Percentiles rank a stretch among this genome's conserved stretches.
Evolutionary conservation across 352 stramenopile genomes (phyloP).

Genomic region (Halophytophthora polymorphica): DNA sequence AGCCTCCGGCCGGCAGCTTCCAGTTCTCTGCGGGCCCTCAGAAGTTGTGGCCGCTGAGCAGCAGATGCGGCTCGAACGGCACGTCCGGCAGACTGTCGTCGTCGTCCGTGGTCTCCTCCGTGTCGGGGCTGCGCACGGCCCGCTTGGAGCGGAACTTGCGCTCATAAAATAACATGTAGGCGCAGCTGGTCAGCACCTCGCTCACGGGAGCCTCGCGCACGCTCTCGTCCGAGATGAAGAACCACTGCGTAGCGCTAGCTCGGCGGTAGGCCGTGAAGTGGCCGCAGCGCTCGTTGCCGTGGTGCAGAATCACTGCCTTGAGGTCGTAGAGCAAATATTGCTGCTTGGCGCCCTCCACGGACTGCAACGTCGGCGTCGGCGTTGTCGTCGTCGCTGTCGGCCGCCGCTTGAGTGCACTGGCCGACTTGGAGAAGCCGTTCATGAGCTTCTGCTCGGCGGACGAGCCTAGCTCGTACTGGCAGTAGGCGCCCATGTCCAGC

Average conservation of each 20-base stretch:
- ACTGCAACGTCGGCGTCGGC: slow-evolving; percentile 1
- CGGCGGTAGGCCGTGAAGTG: slow-evolving; percentile 87
- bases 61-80: slow-evolving; percentile 41
- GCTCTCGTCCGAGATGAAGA: slow-evolving; percentile 82
- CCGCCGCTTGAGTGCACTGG: slow-evolving; percentile 11
- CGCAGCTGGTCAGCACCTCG: slow-evolving; percentile 73
- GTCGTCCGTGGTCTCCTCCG: slow-evolving; percentile 30
- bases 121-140: slow-evolving; percentile 30
- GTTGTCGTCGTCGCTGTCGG: slow-evolving; percentile 2
- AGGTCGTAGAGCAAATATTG: slow-evolving; percentile 68
- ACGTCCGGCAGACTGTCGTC: slow-evolving; percentile 50
- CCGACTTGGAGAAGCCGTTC: slow-evolving; percentile 13
- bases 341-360: slow-evolving; percentile 20
- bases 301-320: slow-evolving; percentile 79
- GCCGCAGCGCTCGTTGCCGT: slow-evolving; percentile 80
- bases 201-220: slow-evolving; percentile 52
- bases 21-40: slow-evolving; percentile 8
- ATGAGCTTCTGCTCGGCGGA: slow-evolving; percentile 26
- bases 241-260: slow-evolving; percentile 57
- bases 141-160: slow-evolving; percentile 53
- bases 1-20: background rate
- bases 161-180: slow-evolving; percentile 92
- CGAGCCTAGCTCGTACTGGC: slow-evolving; percentile 51
- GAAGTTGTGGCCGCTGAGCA: slow-evolving; percentile 22
- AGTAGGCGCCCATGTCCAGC: slow-evolving; percentile 77